A percentile compares a stretch with the other conserved stretches of the same genome.
These are phyloP conservation scores for Ophioceras dolichostomum DNA, from an alignment of 2,329 filamentous ascomycete genomes.

Conservation along the genomic window DNA sequence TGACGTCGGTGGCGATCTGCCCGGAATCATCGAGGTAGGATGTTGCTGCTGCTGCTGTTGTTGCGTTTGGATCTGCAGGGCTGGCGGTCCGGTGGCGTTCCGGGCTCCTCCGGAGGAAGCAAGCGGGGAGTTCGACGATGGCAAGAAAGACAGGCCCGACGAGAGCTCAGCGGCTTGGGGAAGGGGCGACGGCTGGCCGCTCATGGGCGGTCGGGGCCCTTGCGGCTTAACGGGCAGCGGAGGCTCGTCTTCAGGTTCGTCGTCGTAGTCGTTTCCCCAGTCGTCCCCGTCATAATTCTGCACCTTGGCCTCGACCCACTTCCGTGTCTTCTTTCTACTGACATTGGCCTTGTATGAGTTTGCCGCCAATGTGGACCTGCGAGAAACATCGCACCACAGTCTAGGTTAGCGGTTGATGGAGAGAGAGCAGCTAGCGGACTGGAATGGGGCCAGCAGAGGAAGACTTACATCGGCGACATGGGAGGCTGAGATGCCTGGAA, in stretches of 20 bases:
- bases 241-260: conserved; percentile 31
- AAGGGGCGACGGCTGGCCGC: no score
- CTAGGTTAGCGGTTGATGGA: neutral
- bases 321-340: conserved; percentile 78
- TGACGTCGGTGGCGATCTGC: neutral
- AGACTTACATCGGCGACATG: neutral
- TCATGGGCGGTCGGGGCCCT: no score
- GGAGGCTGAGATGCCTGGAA: no score
- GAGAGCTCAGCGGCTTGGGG: no score
- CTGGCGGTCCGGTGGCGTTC: conserved; percentile 6
- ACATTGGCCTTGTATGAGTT: conserved; percentile 67
- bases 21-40: neutral
- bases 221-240: neutral
- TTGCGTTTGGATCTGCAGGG: conserved; percentile 11
- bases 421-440: neutral
- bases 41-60: no score
- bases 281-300: conserved; percentile 87
- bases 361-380: conserved; percentile 14
- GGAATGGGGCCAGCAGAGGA: neutral
- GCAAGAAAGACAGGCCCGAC: neutral
- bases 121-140: no score
- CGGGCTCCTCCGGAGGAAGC: neutral
- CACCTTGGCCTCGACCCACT: conserved; percentile 86
- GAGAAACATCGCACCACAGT: neutral
- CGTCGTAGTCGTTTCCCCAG: conserved; percentile 68